Evolutionary conservation across 495 filamentous ascomycete genomes (phyloP).

Genomic region (Penicillium angulare): DNA sequence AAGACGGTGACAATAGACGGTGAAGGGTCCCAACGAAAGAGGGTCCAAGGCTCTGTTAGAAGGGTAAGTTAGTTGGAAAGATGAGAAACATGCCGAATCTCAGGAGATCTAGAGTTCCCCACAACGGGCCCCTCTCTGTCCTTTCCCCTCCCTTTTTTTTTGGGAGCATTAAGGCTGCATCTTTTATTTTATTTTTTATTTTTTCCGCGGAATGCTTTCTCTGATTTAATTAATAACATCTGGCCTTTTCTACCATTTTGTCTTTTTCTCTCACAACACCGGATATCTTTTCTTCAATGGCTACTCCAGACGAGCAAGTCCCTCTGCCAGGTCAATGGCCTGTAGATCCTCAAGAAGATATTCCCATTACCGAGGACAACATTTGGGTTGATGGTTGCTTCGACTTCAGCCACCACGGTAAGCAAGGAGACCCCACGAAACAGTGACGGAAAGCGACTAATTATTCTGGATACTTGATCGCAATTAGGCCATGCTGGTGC

Average conservation of each 20-base stretch:
- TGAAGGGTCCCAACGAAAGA: background rate
- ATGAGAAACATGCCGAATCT: conserved; percentile 6
- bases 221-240: background rate
- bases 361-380: conserved; percentile 61
- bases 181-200: background rate
- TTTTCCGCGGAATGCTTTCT: background rate
- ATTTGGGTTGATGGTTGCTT: conserved; percentile 99
- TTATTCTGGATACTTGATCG: background rate
- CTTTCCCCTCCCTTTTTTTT: background rate
- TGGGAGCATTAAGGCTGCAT: background rate
- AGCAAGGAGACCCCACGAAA: conserved; percentile 5
- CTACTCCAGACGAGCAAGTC: conserved; percentile 30
- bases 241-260: conserved; percentile 4
- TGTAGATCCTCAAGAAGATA: conserved; percentile 62
- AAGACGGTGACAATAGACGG: too few species aligned
- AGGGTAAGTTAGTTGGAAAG: background rate
- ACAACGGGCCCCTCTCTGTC: conserved; percentile 10
- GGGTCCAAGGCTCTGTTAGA: background rate
- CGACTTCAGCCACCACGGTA: conserved; percentile 97
- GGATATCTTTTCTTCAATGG: conserved; percentile 9
- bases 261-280: too few species aligned
- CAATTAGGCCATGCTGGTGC: conserved; percentile 85
- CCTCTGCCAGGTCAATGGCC: conserved; percentile 60
- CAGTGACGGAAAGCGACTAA: background rate
- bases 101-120: conserved; percentile 21